Evolutionary conservation across 1,284 basidiomycete species (phyloP), one percentile per base, ranked within the genome.

Genomic region (Puccinia horiana): DNA sequence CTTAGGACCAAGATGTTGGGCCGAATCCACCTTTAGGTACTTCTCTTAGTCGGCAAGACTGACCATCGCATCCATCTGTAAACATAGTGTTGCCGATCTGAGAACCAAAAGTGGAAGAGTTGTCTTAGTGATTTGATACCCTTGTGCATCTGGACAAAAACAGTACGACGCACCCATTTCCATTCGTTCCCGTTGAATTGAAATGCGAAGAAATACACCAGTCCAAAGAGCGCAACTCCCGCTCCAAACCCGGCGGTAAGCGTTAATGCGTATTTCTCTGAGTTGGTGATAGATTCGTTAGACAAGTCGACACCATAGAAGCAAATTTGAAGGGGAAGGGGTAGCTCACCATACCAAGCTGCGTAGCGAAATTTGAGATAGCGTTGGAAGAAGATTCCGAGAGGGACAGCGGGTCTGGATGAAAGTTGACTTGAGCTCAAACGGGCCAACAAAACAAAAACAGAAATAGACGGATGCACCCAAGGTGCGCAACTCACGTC

Each of bases 241-340:
- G 79, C 79, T 16, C 79, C 70, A 6, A 81, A 58, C 20, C 79
- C 79, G 37, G 79, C 79, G 14, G 69, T 72, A 18, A 81, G 44
- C 4, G 69, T 74, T 29, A 81, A 54, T 4, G 79, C 79, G 40
- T 81, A 81, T 81, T 81, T 81, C 42, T 81, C 79, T 81, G 58
- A 1, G 12, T 35, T 26, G 49, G 35, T 18, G 11, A 56, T 8
- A 35, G 26, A n/a, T 67, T 40, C 20, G 35, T 54, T 11, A 67
- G 32, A n/a, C 18, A 35, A 18, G 29, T 67, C 16, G 29, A 47
- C n/a, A 1, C 47, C 29, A 26, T 26, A 32, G 14, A 56, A n/a
- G n/a, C 42, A 54, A 14, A 2, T 52, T 69, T 49, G 11, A 26
- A n/a, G n/a, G n/a, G 18, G 4, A 6, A 11, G 16, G 40, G 20